Percentiles rank a stretch among this genome's conserved stretches.
Conservation (phyloP, 306 rosid genomes). For the Vicia faba region DNA sequence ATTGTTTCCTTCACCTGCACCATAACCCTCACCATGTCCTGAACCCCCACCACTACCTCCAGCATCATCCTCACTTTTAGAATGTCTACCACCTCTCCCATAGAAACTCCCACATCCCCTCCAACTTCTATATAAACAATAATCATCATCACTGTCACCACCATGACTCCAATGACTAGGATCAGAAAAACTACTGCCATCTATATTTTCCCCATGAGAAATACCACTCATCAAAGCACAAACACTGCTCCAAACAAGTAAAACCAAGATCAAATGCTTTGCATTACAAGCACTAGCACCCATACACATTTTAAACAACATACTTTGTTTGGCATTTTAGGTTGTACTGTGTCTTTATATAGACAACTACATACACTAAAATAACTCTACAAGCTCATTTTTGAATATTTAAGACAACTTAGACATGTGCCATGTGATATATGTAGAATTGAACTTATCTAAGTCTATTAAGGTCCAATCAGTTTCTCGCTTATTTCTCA, state of each 20-base stretch:
- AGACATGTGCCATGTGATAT: constrained; percentile 8
- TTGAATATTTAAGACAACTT: constrained; percentile 14
- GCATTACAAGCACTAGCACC: constrained; percentile 3
- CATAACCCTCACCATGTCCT: constrained; percentile 24
- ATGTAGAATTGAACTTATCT: constrained; percentile 1
- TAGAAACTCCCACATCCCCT: constrained; percentile 55
- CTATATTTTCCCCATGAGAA: constrained; percentile 38
- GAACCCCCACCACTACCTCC: constrained; percentile 25
- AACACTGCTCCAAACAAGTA: constrained; percentile 25
- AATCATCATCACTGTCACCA: constrained; percentile 24
- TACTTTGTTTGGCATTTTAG: constrained; percentile 28
- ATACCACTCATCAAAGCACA: constrained; percentile 41
- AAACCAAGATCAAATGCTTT: constrained; percentile 26
- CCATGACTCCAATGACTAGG: constrained; percentile 41
- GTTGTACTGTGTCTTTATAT: constrained; percentile 37
- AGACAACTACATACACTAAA: constrained; percentile 15
- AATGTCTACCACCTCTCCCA: constrained; percentile 37
- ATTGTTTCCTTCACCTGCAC: constrained; percentile 22
- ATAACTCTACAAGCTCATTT: constrained; percentile 20
- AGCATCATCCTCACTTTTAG: background rate
- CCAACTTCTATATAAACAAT: constrained; percentile 46
- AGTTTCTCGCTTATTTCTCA: constrained; percentile 36
- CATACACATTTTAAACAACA: constrained; percentile 35
- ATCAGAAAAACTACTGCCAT: constrained; percentile 35
- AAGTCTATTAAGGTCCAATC: constrained; percentile 27